Base-by-base conservation (phyloP, 257 asterid species). In the Solanum rostratum region DNA sequence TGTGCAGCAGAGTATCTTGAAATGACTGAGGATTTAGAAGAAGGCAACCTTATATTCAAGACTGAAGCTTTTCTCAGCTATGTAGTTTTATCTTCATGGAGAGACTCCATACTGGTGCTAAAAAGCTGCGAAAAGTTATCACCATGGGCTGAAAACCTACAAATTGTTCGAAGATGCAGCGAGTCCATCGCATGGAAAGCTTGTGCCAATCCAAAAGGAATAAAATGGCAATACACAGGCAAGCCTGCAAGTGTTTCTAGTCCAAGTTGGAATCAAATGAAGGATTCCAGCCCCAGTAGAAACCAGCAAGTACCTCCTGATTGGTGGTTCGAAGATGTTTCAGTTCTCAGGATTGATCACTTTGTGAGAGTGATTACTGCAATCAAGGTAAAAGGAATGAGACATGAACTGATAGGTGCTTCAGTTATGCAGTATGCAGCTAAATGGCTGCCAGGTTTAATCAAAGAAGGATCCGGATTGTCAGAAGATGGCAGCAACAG, bases 151-250 rank as follows among this genome's bases (percentile, higher is more conserved):
- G 98, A 96, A 84, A 95, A 95, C 63, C 98, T 96, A 86, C 99
- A 96, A 37, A 95, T 96, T 37, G 98, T 96, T 7, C 76, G 99
- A 29, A 88, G 98, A 80, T 96, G 98, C 79, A 93, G 99, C 49
- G 99, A 96, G 87, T 96, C 99, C 1, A 96, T 96, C 19, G 99
- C 99, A 0, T 96, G 98, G 99, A 96, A 96, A 83, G 98, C 99
- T 60, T 95, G 99, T 74, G 97, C 99, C 3, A 96, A 96, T 78
- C 99, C 99, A 0, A 96, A 95, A 81, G 99, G 99, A 3, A 96
- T 96, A 80, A 89, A 91, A 86, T 96, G 99, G 99, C 99, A 93
- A 16, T 94, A 94, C 54, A 94, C 99, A 0, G 98, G 98, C 18
- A 90, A 87, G 82, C 88, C 90, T 22, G 85, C 85, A 0, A 90